Percentiles rank a stretch among this genome's conserved stretches.
phyloP scores from a whole-genome alignment of 208 protist species.

The Leptomonas pyrrhocoris region DNA sequence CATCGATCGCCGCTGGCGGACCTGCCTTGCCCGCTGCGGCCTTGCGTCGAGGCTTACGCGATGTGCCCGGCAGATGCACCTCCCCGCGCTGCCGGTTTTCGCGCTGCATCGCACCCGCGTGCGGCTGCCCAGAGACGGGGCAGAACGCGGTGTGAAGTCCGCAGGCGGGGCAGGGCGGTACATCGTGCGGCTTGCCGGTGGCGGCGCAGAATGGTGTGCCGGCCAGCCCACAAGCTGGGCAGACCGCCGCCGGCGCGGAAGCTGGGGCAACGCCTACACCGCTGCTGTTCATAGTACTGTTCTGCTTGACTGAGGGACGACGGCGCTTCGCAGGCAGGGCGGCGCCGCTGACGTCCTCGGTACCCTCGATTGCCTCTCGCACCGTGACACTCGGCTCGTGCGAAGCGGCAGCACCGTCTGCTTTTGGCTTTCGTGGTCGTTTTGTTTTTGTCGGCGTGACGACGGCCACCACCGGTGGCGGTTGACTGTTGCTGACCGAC shows the following conservation, averaged over 20 bases:
- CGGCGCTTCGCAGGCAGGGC: slow-evolving; percentile 10
- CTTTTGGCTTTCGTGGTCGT: slow-evolving; percentile 3
- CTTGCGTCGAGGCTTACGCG: slow-evolving; percentile 10
- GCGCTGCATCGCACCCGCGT: slow-evolving; percentile 36
- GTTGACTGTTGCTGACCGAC: not conserved
- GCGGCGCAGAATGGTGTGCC: slow-evolving; percentile 65
- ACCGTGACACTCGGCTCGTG: not conserved
- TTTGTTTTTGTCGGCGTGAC: slow-evolving; percentile 4
- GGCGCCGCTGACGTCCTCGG: not conserved
- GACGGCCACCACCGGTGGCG: not conserved
- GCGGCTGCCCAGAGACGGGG: slow-evolving; percentile 61
- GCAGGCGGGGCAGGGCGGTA: slow-evolving; percentile 45
- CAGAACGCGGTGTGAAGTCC: slow-evolving; percentile 70
- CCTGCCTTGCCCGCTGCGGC: not conserved
- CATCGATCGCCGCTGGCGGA: not conserved
- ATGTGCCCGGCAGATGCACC: slow-evolving; percentile 43
- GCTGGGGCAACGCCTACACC: not conserved
- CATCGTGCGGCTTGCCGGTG: slow-evolving; percentile 50
- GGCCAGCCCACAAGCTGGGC: slow-evolving; percentile 60
- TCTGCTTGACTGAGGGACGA: slow-evolving; percentile 18
- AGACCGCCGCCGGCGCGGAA: slow-evolving; percentile 16
- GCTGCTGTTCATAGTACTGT: not conserved
- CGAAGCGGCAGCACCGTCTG: not conserved
- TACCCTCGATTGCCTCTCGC: not conserved
- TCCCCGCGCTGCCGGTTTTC: slow-evolving; percentile 47